Percentiles rank a stretch among this genome's conserved stretches.
Evolutionary conservation across 192 early-diverging fungal genomes (phyloP).

Genomic region (Coemansia sp.): DNA sequence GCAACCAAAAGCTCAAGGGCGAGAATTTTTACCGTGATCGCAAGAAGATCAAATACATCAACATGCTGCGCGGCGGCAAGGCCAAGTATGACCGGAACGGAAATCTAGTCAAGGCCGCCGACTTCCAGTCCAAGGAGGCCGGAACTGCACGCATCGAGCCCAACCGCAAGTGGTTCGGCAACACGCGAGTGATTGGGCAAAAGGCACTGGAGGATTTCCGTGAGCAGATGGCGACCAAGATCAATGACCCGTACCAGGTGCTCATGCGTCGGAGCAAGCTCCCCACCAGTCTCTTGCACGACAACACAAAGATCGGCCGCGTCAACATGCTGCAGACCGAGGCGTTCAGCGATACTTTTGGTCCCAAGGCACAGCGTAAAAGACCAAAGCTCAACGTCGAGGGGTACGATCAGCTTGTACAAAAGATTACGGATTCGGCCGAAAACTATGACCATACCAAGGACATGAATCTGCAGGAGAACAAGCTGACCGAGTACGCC

Average conservation of each 20-base stretch:
- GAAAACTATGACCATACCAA: conserved; percentile 65
- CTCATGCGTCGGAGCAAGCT: conserved; percentile 91
- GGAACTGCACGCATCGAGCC: conserved; percentile 82
- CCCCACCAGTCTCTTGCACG: conserved; percentile 86
- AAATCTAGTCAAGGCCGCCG: conserved; percentile 86
- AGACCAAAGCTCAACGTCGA: conserved; percentile 77
- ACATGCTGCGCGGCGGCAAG: conserved; percentile 89
- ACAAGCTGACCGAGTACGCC: conserved; percentile 65
- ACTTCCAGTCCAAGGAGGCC: conserved; percentile 78
- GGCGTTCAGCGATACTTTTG: conserved; percentile 88
- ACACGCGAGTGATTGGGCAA: conserved; percentile 95
- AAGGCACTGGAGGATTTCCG: conserved; percentile 91
- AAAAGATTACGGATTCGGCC: conserved; percentile 59
- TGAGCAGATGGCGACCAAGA: conserved; percentile 78
- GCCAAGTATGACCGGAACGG: conserved; percentile 81
- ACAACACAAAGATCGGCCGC: conserved; percentile 60
- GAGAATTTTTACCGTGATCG: conserved; percentile 99
- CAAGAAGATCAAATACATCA: conserved; percentile 86
- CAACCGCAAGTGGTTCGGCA: conserved; percentile 98
- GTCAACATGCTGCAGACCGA: conserved; percentile 97
- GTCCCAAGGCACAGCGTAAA: conserved; percentile 92
- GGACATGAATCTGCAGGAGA: conserved; percentile 72
- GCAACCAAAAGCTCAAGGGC: conserved; percentile 85
- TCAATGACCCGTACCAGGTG: conserved; percentile 95
- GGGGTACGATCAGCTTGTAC: conserved; percentile 76